These are phyloP conservation scores for Acacia concinna DNA, from an alignment of 331 rosid species.

Conservation along the genomic window DNA sequence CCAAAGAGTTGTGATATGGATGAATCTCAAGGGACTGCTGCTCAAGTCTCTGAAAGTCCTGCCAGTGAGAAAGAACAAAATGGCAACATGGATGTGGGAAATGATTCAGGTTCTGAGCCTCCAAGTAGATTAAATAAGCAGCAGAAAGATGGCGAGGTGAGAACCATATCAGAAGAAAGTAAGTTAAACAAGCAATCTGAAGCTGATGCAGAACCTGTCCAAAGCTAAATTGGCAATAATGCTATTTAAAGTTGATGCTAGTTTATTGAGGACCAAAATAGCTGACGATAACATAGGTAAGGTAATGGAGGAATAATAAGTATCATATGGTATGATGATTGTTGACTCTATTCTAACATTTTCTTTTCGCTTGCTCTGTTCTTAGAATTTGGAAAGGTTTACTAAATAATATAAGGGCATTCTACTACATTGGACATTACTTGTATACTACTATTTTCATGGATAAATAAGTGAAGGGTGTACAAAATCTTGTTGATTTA, in stretches of 20 bases:
- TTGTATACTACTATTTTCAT: constrained; percentile 44
- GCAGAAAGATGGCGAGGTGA: constrained; percentile 33
- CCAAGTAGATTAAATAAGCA: constrained; percentile 37
- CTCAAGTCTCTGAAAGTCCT: constrained; percentile 25
- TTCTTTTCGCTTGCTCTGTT: constrained; percentile 12
- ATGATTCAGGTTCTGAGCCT: constrained; percentile 29
- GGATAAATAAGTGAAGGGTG: constrained; percentile 40
- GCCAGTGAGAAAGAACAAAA: constrained; percentile 36
- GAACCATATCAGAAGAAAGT: constrained; percentile 41
- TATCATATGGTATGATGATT: constrained; percentile 27
- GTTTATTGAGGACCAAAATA: constrained; percentile 33
- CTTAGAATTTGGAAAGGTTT: constrained; percentile 22
- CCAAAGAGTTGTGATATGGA: constrained; percentile 29
- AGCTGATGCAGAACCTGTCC: constrained; percentile 51
- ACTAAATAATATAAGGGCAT: constrained; percentile 9
- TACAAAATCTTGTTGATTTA: constrained; percentile 33
- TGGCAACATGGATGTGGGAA: constrained; percentile 32
- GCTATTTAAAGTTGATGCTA: constrained; percentile 27
- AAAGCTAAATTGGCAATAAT: constrained; percentile 44
- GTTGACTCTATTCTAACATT: constrained; percentile 31
- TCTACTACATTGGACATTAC: constrained; percentile 30
- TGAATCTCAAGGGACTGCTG: constrained; percentile 24
- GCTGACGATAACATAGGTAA: constrained; percentile 39
- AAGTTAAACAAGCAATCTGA: constrained; percentile 35
- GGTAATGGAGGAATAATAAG: constrained; percentile 31